Evolutionary conservation across 2,329 filamentous ascomycete species (phyloP), one percentile per base, ranked within the genome.

Genomic region (Sporothrix schenckii): DNA sequence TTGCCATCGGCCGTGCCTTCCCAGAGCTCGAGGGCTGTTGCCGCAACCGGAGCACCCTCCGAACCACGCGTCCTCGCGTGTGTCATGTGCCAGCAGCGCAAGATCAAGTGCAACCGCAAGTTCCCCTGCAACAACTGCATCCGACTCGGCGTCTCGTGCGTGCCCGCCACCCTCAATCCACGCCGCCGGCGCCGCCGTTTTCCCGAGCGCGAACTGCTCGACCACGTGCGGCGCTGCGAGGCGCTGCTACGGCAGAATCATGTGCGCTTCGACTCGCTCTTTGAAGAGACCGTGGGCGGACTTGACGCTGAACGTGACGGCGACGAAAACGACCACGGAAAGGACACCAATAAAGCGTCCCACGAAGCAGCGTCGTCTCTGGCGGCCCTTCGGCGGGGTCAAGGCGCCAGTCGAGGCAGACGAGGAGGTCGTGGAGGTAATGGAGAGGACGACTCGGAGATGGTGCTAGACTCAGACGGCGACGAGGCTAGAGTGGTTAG

Each of bases 21-120:
- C 41, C 39, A 60, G 16, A 30, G n/a, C 39, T 50, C 52, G 21
- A 63, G 21, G 60, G 41, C 60, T 1, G 13, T 49, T 30, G 24
- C 9, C 5, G 21, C 61, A 19, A 1, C 27, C 47, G 34, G 34
- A 34, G 7, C 34, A 34, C 6, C 34, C 7, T 34, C 34, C 34
- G 34, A 34, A 34, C 34, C 34, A 27, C 79, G 84, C 73, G 80
- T 86, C 54, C 78, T 86, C 69, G 84, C 84, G 21, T 87, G 85
- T 74, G 83, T 85, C 50, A 79, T 87, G 53, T 88, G 86, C 75
- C 86, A 88, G 76, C 84, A 85, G 76, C 83, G 86, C 75, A 88
- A 88, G 79, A 87, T 88, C 77, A 87, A 87, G 76, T 88, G 86
- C 78, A 85, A 88, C 75, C 83, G 86, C 73, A 83, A 81, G 63